Percentiles rank a stretch among this genome's conserved stretches.
These are phyloP conservation scores for Sporodiniella umbellata DNA, from an alignment of 371 early-diverging fungal genomes.

Conservation along the genomic window DNA sequence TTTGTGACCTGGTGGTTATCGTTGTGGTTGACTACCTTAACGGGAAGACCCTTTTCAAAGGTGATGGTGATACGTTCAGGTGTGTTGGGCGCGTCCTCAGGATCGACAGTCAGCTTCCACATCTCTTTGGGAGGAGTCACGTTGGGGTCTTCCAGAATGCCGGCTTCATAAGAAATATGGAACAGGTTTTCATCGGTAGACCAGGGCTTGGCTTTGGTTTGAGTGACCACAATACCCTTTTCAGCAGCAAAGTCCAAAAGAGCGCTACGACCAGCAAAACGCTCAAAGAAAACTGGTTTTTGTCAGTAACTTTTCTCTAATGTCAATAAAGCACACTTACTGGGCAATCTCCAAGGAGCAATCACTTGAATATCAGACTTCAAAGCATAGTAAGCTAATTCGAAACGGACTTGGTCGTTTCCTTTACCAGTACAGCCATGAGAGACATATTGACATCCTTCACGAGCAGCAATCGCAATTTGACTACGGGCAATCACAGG, in stretches of 20 bases:
- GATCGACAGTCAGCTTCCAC: slow-evolving; percentile 96
- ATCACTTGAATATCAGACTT: slow-evolving; percentile 92
- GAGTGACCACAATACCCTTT: slow-evolving; percentile 91
- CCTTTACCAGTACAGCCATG: slow-evolving; percentile 99
- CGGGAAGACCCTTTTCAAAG: slow-evolving; percentile 87
- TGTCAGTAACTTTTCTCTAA: background rate
- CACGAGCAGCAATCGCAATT: slow-evolving; percentile 90
- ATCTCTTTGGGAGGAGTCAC: slow-evolving; percentile 93
- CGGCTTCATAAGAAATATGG: slow-evolving; percentile 98
- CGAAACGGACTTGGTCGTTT: slow-evolving; percentile 98
- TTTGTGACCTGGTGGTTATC: slow-evolving; percentile 68
- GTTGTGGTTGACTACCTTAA: slow-evolving; percentile 80
- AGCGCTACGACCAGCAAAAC: slow-evolving; percentile 92
- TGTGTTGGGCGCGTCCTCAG: slow-evolving; percentile 93
- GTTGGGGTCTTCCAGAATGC: slow-evolving; percentile 93
- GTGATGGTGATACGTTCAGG: slow-evolving; percentile 91
- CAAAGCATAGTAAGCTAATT: slow-evolving; percentile 95
- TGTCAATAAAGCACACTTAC: slow-evolving; percentile 40
- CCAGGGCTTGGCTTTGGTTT: slow-evolving; percentile 97
- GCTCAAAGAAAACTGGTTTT: slow-evolving; percentile 78
- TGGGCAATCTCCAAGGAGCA: slow-evolving; percentile 92
- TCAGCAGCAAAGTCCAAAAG: slow-evolving; percentile 89
- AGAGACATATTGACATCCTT: slow-evolving; percentile 90
- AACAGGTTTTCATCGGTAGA: slow-evolving; percentile 98
- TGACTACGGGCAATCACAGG: slow-evolving; percentile 90